These are phyloP conservation scores for Calendula officinalis DNA, from an alignment of 129 eudicot genomes.

Conservation along the genomic window DNA sequence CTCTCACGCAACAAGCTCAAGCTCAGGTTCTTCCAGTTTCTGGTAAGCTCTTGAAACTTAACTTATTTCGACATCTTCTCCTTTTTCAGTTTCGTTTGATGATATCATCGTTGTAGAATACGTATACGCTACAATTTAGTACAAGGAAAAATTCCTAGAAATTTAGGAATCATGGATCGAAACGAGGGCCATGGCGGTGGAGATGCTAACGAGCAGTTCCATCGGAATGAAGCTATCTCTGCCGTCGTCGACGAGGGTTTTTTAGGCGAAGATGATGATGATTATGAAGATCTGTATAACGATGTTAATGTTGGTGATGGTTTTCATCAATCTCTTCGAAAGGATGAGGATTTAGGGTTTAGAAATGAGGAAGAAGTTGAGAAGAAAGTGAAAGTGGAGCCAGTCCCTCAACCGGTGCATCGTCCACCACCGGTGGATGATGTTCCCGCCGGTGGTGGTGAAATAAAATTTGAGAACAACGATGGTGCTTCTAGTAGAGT, in stretches of 20 bases:
- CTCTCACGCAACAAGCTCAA: constrained; percentile 13
- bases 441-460: constrained; percentile 23
- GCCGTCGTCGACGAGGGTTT: constrained; percentile 86
- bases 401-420: constrained; percentile 26
- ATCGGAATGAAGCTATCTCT: constrained; percentile 74
- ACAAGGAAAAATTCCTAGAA: constrained; percentile 32
- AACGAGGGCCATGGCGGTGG: constrained; percentile 42
- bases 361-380: constrained; percentile 41
- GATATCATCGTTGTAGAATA: constrained; percentile 6
- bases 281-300: constrained; percentile 80
- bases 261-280: constrained; percentile 75
- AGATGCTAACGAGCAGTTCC: constrained; percentile 52
- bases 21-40: constrained; percentile 25
- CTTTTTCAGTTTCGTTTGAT: constrained; percentile 1
- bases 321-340: constrained; percentile 51
- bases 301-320: constrained; percentile 90
- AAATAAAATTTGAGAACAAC: constrained; percentile 38
- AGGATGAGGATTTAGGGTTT: constrained; percentile 48
- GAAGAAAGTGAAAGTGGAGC: constrained; percentile 13
- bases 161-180: constrained; percentile 43
- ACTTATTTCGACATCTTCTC: background rate
- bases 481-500: constrained; percentile 34
- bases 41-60: constrained; percentile 23
- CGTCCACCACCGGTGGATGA: constrained; percentile 20
- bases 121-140: background rate